Base-by-base conservation (phyloP, 164 flowering plant genomes). In the Litsea cubeba region DNA sequence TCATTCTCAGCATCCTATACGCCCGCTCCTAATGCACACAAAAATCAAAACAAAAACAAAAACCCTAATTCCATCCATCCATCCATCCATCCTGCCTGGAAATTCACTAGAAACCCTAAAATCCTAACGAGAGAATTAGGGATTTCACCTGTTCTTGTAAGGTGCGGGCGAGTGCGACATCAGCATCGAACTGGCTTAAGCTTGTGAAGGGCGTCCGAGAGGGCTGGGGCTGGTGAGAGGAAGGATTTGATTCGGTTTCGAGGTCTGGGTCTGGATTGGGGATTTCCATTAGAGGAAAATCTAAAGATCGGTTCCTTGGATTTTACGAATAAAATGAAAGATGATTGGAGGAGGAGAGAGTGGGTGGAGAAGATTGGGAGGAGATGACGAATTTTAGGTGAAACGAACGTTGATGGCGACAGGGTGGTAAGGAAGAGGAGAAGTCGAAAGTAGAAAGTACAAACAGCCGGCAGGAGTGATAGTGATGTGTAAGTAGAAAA, bases 141-240 rank as follows among this genome's bases (percentile, higher is more conserved):
- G 17, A 62, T 28, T 23, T 40, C n/a, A 91, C 98, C 98, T 94
- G 97, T 74, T 94, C 98, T 71, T 92, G 98, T 12, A 94, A 84
- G 71, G 95, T 87, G 7, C 98, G 90, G 32, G 97, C 97, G 69
- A 94, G 98, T 20, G 97, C 98, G 3, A 88, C 90, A 85, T 92
- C 98, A 26, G 98, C 94, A 76, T 94, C 97, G 75, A 88, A 85
- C 84, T 94, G 98, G 73, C 90, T 89, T 70, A 92, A 94, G 77
- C 82, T 86, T 25, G 98, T 83, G 85, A 92, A 93, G 1, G 98
- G 96, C 51, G 91, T 88, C 72, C 97, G 87, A 1, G 91, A 72
- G 4, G 89, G 75, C 22, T 65, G 81, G 4, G 89, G 75, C 22
- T 65, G 81, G 50, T 35, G 81, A 54, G 72, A 46, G 12, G 74